Conservation (phyloP, 352 stramenopile genomes). For the Pilasporangium apinafurcum region DNA sequence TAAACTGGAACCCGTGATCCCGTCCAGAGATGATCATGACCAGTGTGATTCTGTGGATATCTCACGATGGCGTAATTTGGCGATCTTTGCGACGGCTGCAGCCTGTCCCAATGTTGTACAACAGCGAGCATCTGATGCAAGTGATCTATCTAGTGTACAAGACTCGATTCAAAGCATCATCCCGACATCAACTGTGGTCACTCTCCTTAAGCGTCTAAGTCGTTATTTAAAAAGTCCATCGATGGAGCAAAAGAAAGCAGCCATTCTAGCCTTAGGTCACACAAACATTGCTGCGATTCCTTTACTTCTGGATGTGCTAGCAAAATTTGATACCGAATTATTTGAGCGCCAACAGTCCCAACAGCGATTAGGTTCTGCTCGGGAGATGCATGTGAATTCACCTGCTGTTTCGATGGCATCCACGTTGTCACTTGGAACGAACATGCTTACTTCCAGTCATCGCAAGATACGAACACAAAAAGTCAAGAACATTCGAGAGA, state of each 20-base stretch:
- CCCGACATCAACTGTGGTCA: slow-evolving; percentile 21
- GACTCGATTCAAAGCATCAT: slow-evolving; percentile 29
- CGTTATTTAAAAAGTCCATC: slow-evolving; percentile 56
- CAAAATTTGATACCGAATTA: slow-evolving; percentile 44
- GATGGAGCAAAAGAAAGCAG: slow-evolving; percentile 43
- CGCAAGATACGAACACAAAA: slow-evolving; percentile 7
- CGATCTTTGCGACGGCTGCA: slow-evolving; percentile 43
- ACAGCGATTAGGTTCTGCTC: not conserved
- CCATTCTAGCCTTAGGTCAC: slow-evolving; percentile 39
- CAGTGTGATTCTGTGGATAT: slow-evolving; percentile 14
- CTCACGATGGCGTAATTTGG: slow-evolving; percentile 59
- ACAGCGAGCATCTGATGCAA: not conserved
- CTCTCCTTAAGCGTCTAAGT: slow-evolving; percentile 42
- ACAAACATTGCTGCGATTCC: slow-evolving; percentile 25
- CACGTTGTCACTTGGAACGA: not conserved
- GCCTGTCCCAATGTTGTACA: slow-evolving; percentile 25
- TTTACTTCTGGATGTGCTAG: slow-evolving; percentile 42
- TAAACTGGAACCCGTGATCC: slow-evolving; percentile 55
- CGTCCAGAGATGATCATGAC: slow-evolving; percentile 7
- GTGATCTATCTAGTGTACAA: not conserved
- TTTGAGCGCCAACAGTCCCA: slow-evolving; percentile 11
- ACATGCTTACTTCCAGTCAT: not conserved
- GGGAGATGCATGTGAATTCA: not conserved
- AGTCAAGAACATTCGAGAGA: slow-evolving; percentile 1
- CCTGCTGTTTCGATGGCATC: not conserved